Conservation (phyloP, 257 asterid species). For the Lantana camara region DNA sequence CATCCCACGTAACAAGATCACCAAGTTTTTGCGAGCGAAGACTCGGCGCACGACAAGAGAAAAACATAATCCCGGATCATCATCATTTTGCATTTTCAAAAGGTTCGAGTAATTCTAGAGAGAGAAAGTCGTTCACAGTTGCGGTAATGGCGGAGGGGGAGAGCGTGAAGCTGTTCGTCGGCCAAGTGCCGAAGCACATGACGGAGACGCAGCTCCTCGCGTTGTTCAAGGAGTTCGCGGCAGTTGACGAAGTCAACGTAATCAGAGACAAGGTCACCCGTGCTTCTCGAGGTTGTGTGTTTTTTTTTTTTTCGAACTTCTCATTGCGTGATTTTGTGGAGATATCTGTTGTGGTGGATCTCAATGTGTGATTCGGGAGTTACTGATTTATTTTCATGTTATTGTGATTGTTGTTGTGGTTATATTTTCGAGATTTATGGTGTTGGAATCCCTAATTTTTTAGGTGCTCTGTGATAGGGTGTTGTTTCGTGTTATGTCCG, state of each 20-base stretch:
- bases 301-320: no score
- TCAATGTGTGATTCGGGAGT: conserved; percentile 43
- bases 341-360: conserved; percentile 46
- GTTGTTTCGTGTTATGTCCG: conserved; percentile 85
- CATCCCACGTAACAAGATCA: conserved; percentile 44
- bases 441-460: conserved; percentile 49
- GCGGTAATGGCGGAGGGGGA: conserved; percentile 86
- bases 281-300: conserved; percentile 79
- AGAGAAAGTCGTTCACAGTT: conserved; percentile 17
- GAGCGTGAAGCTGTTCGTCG: conserved; percentile 88
- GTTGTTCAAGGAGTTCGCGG: conserved; percentile 72
- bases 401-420: no score
- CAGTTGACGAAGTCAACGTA: conserved; percentile 86
- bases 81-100: conserved; percentile 22
- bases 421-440: conserved; percentile 20
- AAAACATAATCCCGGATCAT: conserved; percentile 37
- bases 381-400: conserved; percentile 14
- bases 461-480: conserved; percentile 45
- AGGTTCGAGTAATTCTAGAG: conserved; percentile 26
- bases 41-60: conserved; percentile 46
- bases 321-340: conserved; percentile 37
- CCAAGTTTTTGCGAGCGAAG: conserved; percentile 40
- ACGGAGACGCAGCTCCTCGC: conserved; percentile 71
- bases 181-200: conserved; percentile 93
- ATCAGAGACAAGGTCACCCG: conserved; percentile 86